Conservation (phyloP, 495 filamentous ascomycete species). For the Choiromyces venosus region DNA sequence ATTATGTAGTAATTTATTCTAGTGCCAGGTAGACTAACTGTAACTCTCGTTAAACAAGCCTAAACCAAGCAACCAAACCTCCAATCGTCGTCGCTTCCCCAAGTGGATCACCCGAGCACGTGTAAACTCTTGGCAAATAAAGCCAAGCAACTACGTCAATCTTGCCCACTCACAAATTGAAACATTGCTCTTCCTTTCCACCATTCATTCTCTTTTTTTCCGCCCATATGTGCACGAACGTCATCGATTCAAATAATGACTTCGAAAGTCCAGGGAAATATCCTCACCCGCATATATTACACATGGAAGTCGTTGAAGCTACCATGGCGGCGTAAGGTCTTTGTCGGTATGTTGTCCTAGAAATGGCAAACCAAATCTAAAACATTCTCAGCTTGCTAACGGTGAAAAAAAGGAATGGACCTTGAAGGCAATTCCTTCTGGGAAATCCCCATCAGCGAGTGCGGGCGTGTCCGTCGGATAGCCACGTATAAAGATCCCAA, state of each 20-base stretch:
- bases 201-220: background rate
- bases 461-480: conserved; percentile 56
- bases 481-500: conserved; percentile 51
- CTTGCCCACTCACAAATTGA: background rate
- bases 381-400: conserved; percentile 1
- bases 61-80: background rate
- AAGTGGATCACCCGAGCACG: background rate
- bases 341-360: conserved; percentile 55
- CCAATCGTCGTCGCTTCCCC: background rate
- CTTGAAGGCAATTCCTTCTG: conserved; percentile 88
- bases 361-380: background rate
- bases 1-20: no score
- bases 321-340: conserved; percentile 78
- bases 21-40: background rate
- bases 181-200: background rate
- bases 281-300: conserved; percentile 53
- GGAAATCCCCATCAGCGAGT: conserved; percentile 70
- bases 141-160: background rate
- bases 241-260: conserved; percentile 10
- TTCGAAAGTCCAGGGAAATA: conserved; percentile 5
- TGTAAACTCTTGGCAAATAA: background rate
- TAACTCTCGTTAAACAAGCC: no score
- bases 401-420: conserved; percentile 61
- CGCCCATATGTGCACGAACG: background rate
- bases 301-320: conserved; percentile 79